These are phyloP conservation scores for Candida odintsovae DNA, from an alignment of 805 yeast genomes.

Conservation along the genomic window DNA sequence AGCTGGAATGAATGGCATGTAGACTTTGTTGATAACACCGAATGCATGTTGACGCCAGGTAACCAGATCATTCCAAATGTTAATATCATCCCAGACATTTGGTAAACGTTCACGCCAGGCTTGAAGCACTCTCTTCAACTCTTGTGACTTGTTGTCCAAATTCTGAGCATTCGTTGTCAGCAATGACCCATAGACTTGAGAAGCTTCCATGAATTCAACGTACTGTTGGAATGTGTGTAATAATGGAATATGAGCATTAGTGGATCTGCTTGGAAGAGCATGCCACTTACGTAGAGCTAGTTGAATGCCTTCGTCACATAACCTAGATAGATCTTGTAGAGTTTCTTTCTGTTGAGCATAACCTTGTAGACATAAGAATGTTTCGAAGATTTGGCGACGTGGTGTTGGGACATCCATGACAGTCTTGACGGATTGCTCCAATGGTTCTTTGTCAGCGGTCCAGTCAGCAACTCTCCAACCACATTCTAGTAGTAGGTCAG, in stretches of 20 bases:
- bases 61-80: slow-evolving; percentile 94
- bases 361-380: slow-evolving; percentile 88
- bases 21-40: slow-evolving; percentile 90
- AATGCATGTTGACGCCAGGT: slow-evolving; percentile 99
- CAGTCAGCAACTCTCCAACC: slow-evolving; percentile 99
- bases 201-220: slow-evolving; percentile 95
- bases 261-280: slow-evolving; percentile 67
- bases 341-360: slow-evolving; percentile 88
- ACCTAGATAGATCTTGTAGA: slow-evolving; percentile 73
- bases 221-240: slow-evolving; percentile 95
- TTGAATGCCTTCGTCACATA: slow-evolving; percentile 96
- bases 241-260: slow-evolving; percentile 82
- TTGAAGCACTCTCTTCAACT: slow-evolving; percentile 86
- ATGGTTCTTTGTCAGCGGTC: slow-evolving; percentile 90
- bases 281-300: slow-evolving; percentile 90
- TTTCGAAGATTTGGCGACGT: slow-evolving; percentile 90
- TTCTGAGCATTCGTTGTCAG: slow-evolving; percentile 89
- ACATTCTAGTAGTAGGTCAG: slow-evolving; percentile 92
- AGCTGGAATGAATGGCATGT: slow-evolving; percentile 86
- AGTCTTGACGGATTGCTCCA: slow-evolving; percentile 89
- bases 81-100: slow-evolving; percentile 95
- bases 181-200: slow-evolving; percentile 84
- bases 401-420: slow-evolving; percentile 99
- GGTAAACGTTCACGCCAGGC: slow-evolving; percentile 99
- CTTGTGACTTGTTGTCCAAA: slow-evolving; percentile 88